Evolutionary conservation across 108 stramenopile species (phyloP).

Genomic region (Discostella pseudostelligera): DNA sequence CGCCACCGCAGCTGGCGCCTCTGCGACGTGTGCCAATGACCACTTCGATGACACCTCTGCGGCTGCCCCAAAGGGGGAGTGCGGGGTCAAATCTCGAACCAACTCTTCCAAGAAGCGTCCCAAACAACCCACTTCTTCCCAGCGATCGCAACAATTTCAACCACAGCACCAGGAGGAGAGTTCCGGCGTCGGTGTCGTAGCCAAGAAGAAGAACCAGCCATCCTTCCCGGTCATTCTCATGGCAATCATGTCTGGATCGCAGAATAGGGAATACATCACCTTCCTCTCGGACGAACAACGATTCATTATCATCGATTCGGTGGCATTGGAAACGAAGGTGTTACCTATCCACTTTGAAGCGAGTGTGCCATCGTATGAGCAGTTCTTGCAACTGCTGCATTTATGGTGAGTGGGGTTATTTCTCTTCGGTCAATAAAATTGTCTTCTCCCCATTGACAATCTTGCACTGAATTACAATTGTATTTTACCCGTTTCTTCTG

Average conservation of each 20-base stretch:
- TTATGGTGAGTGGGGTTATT: slow-evolving; percentile 5
- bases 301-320: slow-evolving; percentile 30
- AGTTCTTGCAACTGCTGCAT: slow-evolving; percentile 18
- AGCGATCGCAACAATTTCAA: too few relatives aligned
- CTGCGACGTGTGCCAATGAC: too few relatives aligned
- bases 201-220: slow-evolving; percentile 7
- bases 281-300: slow-evolving; percentile 29
- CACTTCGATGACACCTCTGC: too few relatives aligned
- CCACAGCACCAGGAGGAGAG: too few relatives aligned
- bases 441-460: not conserved
- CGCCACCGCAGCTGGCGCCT: too few relatives aligned
- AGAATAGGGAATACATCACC: slow-evolving; percentile 16
- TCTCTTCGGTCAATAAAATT: not conserved
- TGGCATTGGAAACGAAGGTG: slow-evolving; percentile 10
- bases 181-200: too few relatives aligned
- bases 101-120: too few relatives aligned
- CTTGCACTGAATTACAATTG: too few relatives aligned
- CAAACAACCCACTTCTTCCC: too few relatives aligned
- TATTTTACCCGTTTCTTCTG: too few relatives aligned
- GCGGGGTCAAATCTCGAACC: too few relatives aligned
- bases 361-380: slow-evolving; percentile 8
- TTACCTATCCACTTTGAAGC: slow-evolving; percentile 23
- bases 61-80: too few relatives aligned
- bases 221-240: slow-evolving; percentile 33
- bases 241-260: slow-evolving; percentile 22